Evolutionary conservation across 805 yeast species (phyloP), one percentile per base, ranked within the genome.

Genomic region (Schizosaccharomyces japonicus): DNA sequence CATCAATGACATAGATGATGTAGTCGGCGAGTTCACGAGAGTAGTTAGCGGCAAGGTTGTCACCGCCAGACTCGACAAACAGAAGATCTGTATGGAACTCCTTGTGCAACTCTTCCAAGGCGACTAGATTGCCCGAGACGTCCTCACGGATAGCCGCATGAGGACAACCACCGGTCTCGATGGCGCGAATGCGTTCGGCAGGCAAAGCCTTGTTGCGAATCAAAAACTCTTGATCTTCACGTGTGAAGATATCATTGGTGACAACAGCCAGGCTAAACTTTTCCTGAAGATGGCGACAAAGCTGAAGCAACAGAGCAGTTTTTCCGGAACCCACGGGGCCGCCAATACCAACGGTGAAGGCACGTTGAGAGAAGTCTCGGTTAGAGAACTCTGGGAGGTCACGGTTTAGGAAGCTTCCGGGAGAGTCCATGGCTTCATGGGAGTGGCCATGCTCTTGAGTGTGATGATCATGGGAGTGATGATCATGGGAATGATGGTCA

Each of bases 131-230:
- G 13, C 27, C 47, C n/a, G 47, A 45, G 23, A 45, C 33, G n/a
- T 45, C 47, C 26, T 45, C 47, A 25, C 47, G 47, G 8, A 45
- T 45, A 15, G 47, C 47, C 8, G 47, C 47, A n/a, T 45, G 47
- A n/a, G 47, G 47, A 30, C 47, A 45, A 10, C 47, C 47, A 15
- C 47, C 47, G 5, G 47, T 45, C 26, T 45, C 47, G 23, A 45
- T 45, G 25, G 47, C 47, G 8, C 47, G 34, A 23, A 45, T 45
- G 13, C 47, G 21, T 25, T 45, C 47, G 17, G 17, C 27, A 5
- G 34, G 39, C 21, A 45, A 15, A 15, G 47, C 47, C 23, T 45
- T 29, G 39, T 45, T 29, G 15, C 47, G 21, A 11, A 45, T 45
- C 19, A 45, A 45, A 31, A 45, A 45, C 21, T 45, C 47, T 29